phyloP scores from a whole-genome alignment of 1,284 basidiomycete genomes.

The Heterobasidion annosum region DNA sequence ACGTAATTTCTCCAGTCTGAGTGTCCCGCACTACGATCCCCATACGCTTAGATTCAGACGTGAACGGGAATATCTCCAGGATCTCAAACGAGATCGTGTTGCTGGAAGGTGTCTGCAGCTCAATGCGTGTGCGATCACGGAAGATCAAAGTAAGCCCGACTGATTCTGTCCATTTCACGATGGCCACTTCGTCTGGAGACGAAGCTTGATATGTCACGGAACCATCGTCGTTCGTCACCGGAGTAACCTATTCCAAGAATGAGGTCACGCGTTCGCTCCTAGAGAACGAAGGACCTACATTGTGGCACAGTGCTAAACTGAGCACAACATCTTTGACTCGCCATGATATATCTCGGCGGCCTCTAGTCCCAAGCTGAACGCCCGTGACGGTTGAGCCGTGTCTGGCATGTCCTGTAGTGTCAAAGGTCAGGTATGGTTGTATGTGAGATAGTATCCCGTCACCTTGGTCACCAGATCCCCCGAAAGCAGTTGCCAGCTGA shows the following conservation, averaged over 20 bases:
- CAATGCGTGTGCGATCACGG: slow-evolving; percentile 85
- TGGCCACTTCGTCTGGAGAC: slow-evolving; percentile 98
- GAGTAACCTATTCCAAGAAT: slow-evolving; percentile 66
- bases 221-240: slow-evolving; percentile 90
- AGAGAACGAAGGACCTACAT: slow-evolving; percentile 44
- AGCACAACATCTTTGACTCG: slow-evolving; percentile 92
- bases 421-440: background rate
- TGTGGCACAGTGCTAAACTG: slow-evolving; percentile 93
- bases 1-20: slow-evolving; percentile 70
- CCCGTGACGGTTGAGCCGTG: slow-evolving; percentile 58
- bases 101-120: slow-evolving; percentile 64
- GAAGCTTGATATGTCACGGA: slow-evolving; percentile 95
- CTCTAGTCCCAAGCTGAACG: slow-evolving; percentile 71
- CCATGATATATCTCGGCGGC: slow-evolving; percentile 90
- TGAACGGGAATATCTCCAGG: slow-evolving; percentile 95
- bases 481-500: slow-evolving; percentile 79
- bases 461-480: slow-evolving; percentile 44
- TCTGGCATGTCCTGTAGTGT: slow-evolving; percentile 27
- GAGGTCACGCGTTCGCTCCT: background rate
- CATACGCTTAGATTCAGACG: slow-evolving; percentile 98
- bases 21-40: slow-evolving; percentile 89
- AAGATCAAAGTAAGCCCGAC: slow-evolving; percentile 84
- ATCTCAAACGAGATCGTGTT: slow-evolving; percentile 70
- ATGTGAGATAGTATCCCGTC: slow-evolving; percentile 1
- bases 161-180: slow-evolving; percentile 96